Percentiles rank a stretch among this genome's conserved stretches.
These are phyloP conservation scores for Pittosporum tobira DNA, from an alignment of 129 eudicot genomes.

Conservation along the genomic window DNA sequence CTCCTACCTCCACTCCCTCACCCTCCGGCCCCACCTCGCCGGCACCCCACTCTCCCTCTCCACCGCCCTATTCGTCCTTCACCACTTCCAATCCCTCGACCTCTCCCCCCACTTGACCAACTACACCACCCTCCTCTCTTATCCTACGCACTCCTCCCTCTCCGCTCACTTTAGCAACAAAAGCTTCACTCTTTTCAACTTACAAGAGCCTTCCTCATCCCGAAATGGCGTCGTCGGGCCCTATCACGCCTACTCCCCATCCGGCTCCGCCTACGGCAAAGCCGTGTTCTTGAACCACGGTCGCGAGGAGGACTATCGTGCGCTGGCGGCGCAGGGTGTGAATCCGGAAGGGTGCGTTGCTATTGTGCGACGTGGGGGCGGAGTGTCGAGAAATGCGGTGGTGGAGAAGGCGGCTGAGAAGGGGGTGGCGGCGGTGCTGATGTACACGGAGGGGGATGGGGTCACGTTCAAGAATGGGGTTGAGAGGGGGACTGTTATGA, in stretches of 20 bases:
- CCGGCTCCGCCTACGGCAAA: conserved; percentile 49
- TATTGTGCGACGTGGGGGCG: conserved; percentile 54
- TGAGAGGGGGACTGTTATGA: conserved; percentile 82
- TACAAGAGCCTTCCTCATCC: conserved; percentile 28
- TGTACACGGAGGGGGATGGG: conserved; percentile 49
- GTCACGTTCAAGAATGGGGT: conserved; percentile 45
- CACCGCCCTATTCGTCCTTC: conserved; percentile 40
- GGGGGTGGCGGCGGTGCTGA: conserved; percentile 72
- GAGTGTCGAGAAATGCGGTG: conserved; percentile 58
- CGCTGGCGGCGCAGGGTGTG: conserved; percentile 43
- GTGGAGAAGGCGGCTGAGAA: conserved; percentile 57
- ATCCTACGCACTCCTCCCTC: conserved; percentile 52
- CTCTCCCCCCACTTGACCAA: conserved; percentile 37
- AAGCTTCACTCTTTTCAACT: conserved; percentile 17
- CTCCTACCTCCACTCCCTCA: conserved; percentile 69
- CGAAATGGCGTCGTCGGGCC: conserved; percentile 37
- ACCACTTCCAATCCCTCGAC: conserved; percentile 38
- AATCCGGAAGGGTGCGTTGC: conserved; percentile 58
- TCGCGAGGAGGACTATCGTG: conserved; percentile 50
- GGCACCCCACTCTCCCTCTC: conserved; percentile 51
- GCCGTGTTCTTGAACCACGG: conserved; percentile 69
- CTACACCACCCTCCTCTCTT: conserved; percentile 54
- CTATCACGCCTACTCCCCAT: conserved; percentile 88
- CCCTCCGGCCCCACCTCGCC: conserved; percentile 88
- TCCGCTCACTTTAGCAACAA: conserved; percentile 36